Evolutionary conservation across 495 filamentous ascomycete genomes (phyloP).

Genomic region (Recurvomyces mirabilis): DNA sequence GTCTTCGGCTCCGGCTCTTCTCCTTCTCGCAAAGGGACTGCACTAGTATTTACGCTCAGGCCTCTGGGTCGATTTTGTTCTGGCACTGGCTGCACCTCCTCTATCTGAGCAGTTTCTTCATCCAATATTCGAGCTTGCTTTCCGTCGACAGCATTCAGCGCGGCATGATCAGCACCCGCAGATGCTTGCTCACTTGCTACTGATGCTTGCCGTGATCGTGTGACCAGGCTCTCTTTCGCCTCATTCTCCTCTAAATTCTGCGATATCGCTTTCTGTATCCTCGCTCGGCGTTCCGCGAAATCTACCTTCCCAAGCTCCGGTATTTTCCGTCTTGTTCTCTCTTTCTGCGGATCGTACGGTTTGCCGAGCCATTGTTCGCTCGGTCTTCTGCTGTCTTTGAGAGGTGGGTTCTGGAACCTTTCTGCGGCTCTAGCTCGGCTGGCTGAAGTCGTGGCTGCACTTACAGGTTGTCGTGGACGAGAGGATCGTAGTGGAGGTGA

Average conservation of each 20-base stretch:
- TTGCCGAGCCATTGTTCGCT: constrained; percentile 21
- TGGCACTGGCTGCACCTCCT: background rate
- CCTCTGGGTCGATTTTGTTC: constrained; percentile 3
- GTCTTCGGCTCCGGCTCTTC: constrained; percentile 19
- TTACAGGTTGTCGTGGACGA: constrained; percentile 66
- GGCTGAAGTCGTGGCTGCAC: constrained; percentile 54
- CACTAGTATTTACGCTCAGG: constrained; percentile 15
- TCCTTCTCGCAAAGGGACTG: constrained; percentile 6
- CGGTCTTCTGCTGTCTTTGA: constrained; percentile 9
- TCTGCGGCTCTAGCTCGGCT: constrained; percentile 51
- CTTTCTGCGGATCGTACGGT: constrained; percentile 19
- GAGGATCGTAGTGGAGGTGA: constrained; percentile 76
- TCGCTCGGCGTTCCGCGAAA: constrained; percentile 63
- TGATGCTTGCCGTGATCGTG: constrained; percentile 3
- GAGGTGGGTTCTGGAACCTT: constrained; percentile 25
- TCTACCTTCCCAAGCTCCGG: constrained; percentile 60
- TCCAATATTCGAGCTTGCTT: constrained; percentile 1
- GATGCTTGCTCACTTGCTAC: background rate
- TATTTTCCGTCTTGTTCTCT: constrained; percentile 31
- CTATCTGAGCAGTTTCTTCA: constrained; percentile 5
- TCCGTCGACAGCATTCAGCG: constrained; percentile 5
- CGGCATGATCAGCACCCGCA: background rate
- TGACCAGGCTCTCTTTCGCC: constrained; percentile 11
- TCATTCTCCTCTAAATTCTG: constrained; percentile 52
- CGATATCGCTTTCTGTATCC: constrained; percentile 70